Base-by-base conservation (phyloP, 306 rosid genomes). In the Citrullus amarus region DNA sequence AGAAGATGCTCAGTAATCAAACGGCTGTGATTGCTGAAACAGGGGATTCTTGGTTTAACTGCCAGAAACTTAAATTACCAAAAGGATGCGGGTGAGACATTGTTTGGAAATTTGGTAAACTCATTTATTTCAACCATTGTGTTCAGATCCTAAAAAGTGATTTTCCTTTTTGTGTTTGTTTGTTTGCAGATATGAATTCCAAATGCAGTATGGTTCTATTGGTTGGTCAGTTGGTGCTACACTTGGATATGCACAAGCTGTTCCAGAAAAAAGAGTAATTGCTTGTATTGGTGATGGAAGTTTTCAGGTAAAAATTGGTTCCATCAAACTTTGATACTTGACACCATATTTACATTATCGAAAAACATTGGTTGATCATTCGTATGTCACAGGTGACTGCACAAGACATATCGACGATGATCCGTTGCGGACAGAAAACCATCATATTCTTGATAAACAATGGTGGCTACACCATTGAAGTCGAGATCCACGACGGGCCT, bases 181-280 rank as follows among this genome's bases (percentile, higher is more conserved):
- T 80, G 20, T 55, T 76, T 80, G 74, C 71, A 89, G 93, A 68
- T 90, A 90, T 44, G 93, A 90, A 82, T 90, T 90, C 80, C 93
- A 89, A 79, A 87, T 89, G 91, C 92, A 89, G 73, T 89, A 89
- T 83, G 92, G 92, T 6, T 88, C 92, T 16, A 88, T 88, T 36
- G 90, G 92, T 74, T 88, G 92, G 92, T 88, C 88, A 7, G 91
- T 88, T 71, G 92, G 92, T 10, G 92, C 92, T 54, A 88, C 92
- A 58, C 92, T 88, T 76, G 92, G 92, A 6, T 88, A 88, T 83
- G 92, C 90, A 3, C 90, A 88, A 16, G 87, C 92, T 60, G 85
- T 88, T 34, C 90, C 86, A 0, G 79, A 83, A 38, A 88, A 88
- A 79, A 77, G 92, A 58, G 88, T 88, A 20, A 81, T 86, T 82